phyloP scores from a whole-genome alignment of 495 filamentous ascomycete genomes.

The Podospora bellae-mahoneyi region DNA sequence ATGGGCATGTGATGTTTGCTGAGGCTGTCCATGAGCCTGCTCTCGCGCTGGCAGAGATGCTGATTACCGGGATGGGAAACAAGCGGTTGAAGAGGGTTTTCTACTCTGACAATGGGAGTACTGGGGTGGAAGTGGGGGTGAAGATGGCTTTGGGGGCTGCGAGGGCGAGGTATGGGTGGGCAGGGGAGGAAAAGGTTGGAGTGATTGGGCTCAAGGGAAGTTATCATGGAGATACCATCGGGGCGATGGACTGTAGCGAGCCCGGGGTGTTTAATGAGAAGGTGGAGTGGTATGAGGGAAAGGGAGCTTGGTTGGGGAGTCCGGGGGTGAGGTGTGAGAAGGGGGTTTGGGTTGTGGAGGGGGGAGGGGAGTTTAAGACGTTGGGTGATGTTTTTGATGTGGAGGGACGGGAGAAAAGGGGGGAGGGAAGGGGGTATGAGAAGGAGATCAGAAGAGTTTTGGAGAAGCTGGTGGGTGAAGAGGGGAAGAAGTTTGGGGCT shows the following conservation, averaged over 20 bases:
- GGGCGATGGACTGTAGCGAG: constrained; percentile 75
- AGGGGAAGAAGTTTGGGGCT: constrained; percentile 67
- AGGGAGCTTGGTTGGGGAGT: constrained; percentile 73
- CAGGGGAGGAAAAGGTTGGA: constrained; percentile 48
- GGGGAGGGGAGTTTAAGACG: constrained; percentile 41
- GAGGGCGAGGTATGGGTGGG: constrained; percentile 61
- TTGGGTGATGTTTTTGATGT: constrained; percentile 59
- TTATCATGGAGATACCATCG: constrained; percentile 81
- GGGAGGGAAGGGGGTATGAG: constrained; percentile 49
- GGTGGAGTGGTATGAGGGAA: constrained; percentile 74
- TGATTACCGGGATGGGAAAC: constrained; percentile 56
- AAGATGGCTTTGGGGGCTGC: constrained; percentile 74
- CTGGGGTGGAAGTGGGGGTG: constrained; percentile 72
- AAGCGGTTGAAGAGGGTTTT: constrained; percentile 63
- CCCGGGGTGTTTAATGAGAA: constrained; percentile 69
- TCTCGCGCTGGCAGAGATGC: constrained; percentile 55
- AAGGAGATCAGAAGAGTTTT: constrained; percentile 55
- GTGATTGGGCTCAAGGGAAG: constrained; percentile 70
- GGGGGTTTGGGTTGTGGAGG: constrained; percentile 62
- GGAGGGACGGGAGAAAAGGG: constrained; percentile 41
- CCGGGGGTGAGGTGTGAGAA: constrained; percentile 61
- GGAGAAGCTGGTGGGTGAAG: constrained; percentile 39
- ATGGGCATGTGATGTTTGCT: constrained; percentile 83
- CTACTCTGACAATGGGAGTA: constrained; percentile 77
- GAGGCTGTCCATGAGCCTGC: constrained; percentile 70